Conservation (phyloP, 78 protist species). For the Dictyostelium firmibasis region DNA sequence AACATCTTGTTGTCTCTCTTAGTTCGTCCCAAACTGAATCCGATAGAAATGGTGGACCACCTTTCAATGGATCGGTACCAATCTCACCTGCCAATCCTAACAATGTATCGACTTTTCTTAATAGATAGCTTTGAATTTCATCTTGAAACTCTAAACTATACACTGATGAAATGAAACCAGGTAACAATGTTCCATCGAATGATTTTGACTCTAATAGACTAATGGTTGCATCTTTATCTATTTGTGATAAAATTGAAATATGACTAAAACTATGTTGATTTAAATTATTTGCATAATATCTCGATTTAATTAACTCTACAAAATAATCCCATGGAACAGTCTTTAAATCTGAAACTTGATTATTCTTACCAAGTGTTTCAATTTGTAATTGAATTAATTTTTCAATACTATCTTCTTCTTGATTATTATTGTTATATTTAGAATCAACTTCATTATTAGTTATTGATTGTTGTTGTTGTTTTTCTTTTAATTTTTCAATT, state of each 20-base stretch:
- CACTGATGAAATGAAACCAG: slow-evolving; percentile 17
- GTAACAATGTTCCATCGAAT: slow-evolving; percentile 41
- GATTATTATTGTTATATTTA: neutral
- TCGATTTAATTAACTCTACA: slow-evolving; percentile 5
- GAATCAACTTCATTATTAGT: neutral
- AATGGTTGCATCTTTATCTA: slow-evolving; percentile 31
- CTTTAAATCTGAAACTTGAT: neutral
- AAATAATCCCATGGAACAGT: neutral
- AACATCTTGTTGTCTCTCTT: slow-evolving; percentile 13
- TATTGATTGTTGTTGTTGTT: too few species aligned
- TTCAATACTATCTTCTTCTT: neutral
- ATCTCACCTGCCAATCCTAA: neutral
- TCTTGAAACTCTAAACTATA: slow-evolving; percentile 16
- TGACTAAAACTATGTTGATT: slow-evolving; percentile 41
- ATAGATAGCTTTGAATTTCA: neutral
- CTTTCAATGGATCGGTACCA: slow-evolving; percentile 12
- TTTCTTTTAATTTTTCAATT: slow-evolving; percentile 3
- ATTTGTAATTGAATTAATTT: neutral
- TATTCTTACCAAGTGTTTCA: neutral
- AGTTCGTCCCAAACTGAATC: slow-evolving; percentile 69
- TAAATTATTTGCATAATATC: neutral
- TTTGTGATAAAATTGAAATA: slow-evolving; percentile 46
- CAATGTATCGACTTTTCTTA: neutral
- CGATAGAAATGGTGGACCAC: slow-evolving; percentile 49
- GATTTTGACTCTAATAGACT: neutral